A percentile compares a stretch with the other conserved stretches of the same genome.
Evolutionary conservation across 129 eudicot species (phyloP).

Genomic region (Sambucus nigra): DNA sequence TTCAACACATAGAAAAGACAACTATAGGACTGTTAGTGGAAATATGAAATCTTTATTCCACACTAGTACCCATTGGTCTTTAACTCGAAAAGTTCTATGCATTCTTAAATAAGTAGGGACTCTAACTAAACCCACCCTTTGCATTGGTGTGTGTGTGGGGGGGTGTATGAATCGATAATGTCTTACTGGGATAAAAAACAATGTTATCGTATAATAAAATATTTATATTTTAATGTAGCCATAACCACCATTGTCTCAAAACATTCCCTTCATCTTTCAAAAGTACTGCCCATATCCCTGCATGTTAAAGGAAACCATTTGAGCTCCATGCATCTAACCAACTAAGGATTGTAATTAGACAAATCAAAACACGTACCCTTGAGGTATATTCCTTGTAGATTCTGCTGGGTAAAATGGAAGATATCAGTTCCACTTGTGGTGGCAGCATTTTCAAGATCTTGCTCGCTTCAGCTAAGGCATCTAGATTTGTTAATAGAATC

Average conservation of each 20-base stretch:
- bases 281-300: slow-evolving; percentile 70
- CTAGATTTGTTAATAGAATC: slow-evolving; percentile 23
- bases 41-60: slow-evolving; percentile 68
- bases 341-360: slow-evolving; percentile 72
- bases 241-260: slow-evolving; percentile 60
- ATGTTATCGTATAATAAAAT: slow-evolving; percentile 27
- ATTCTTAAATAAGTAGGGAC: slow-evolving; percentile 36
- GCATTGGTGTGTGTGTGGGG: too few species aligned
- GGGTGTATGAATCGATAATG: slow-evolving; percentile 25
- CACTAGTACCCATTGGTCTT: slow-evolving; percentile 57
- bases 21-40: slow-evolving; percentile 59
- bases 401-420: slow-evolving; percentile 63
- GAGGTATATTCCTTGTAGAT: slow-evolving; percentile 70
- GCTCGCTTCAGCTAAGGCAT: slow-evolving; percentile 48
- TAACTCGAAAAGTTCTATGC: slow-evolving; percentile 28
- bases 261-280: slow-evolving; percentile 86
- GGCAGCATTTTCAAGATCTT: slow-evolving; percentile 34
- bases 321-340: slow-evolving; percentile 88
- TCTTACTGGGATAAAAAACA: slow-evolving; percentile 31
- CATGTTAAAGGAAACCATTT: slow-evolving; percentile 94
- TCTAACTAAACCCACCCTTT: slow-evolving; percentile 61
- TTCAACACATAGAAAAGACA: slow-evolving; percentile 50
- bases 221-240: slow-evolving; percentile 74
- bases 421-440: slow-evolving; percentile 26
- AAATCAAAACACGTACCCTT: slow-evolving; percentile 69